Conservation (phyloP, 345 rosid genomes). For the Eucalyptus regnans region DNA sequence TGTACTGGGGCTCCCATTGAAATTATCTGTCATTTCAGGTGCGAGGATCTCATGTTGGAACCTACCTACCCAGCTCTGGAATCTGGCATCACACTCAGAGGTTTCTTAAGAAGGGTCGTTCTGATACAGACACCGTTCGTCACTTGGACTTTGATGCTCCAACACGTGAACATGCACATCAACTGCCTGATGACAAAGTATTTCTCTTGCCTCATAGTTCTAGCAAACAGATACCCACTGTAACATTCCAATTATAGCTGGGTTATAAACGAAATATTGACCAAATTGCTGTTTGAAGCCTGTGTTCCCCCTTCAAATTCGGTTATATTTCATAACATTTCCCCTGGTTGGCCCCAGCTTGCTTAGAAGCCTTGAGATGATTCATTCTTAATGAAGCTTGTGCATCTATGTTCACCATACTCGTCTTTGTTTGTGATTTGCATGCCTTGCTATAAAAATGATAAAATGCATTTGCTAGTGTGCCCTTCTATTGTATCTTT, state of each 20-base stretch:
- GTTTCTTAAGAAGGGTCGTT: slow-evolving; percentile 53
- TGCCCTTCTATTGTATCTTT: neutral
- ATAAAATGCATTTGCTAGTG: neutral
- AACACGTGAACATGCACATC: slow-evolving; percentile 83
- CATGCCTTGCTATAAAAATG: neutral
- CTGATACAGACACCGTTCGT: slow-evolving; percentile 45
- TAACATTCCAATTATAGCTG: neutral
- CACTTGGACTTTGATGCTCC: slow-evolving; percentile 99
- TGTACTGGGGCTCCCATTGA: neutral
- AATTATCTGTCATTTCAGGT: slow-evolving; percentile 31
- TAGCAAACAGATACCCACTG: neutral
- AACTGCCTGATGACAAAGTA: slow-evolving; percentile 81
- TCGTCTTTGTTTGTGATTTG: neutral
- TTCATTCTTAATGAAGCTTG: neutral
- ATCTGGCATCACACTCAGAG: slow-evolving; percentile 96
- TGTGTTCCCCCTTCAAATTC: neutral
- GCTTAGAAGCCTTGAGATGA: neutral
- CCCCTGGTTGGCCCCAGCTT: neutral
- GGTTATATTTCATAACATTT: neutral
- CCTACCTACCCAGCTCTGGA: slow-evolving; percentile 90
- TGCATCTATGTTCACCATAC: neutral
- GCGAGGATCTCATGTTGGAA: slow-evolving; percentile 90
- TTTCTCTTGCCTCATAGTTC: neutral
- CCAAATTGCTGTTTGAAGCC: neutral
- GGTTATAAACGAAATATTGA: neutral